Evolutionary conservation across 805 yeast genomes (phyloP), one percentile per base, ranked within the genome.

Genomic region (Pichia paraexigua): DNA sequence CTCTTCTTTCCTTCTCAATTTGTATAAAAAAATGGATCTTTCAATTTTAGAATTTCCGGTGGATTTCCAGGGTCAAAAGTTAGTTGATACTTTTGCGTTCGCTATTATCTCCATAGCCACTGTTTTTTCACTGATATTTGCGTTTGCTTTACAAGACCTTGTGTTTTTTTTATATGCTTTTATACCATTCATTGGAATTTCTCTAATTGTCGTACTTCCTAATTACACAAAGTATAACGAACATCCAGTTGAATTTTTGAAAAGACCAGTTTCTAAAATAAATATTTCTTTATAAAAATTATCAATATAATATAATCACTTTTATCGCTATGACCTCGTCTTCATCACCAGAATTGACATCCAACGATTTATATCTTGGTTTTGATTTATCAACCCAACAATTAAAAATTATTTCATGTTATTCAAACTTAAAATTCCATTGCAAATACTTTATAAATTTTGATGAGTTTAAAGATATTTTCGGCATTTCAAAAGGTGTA

Each of bases 301-400:
- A 47, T 30, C 43, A 47, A 15, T 21, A 30, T 22, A 17, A 48
- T 13, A 41, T 17, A 35, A 35, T 35, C n/a, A 35, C 18, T 35
- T n/a, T 20, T 12, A 32, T 17, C 39, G 39, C 39, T 35, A 35
- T 35, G 39, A 17, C 25, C 7, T 4, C 39, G 13, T 30, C 35
- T 3, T 35, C 39, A 2, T 17, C 39, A 10, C 11, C 30, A 10
- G 7, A 5, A 15, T 17, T 20, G 7, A 7, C 25, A 24, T 7
- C 25, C 25, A 24, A 24, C n/a, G 39, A 35, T 17, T 41, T 73
- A 28, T 82, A 68, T 61, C 66, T 87, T 53, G 97, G 97, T 1
- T 80, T 89, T 60, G 97, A 91, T 64, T 73, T 91, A 27, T 87
- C 96, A 1, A 90, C 97, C 17, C 97, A 90, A 64, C 96, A 89